A percentile compares a stretch with the other conserved stretches of the same genome.
Evolutionary conservation across 306 rosid species (phyloP).

Genomic region (Heteromeles arbutifolia): DNA sequence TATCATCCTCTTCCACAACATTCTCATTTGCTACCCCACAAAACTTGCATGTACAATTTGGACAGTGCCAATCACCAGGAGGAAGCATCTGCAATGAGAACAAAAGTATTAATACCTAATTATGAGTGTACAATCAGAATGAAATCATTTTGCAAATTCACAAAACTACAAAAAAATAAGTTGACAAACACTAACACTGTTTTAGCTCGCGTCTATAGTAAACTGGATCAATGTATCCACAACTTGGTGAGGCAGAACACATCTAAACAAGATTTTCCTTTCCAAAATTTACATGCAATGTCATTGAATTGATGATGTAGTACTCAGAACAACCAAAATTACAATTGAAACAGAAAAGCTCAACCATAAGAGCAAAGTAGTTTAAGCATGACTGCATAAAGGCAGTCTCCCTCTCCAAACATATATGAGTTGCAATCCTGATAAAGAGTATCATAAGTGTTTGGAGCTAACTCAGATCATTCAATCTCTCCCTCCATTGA

Average conservation of each 20-base stretch:
- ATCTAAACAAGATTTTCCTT: background rate
- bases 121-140: background rate
- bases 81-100: constrained; percentile 72
- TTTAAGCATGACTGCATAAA: background rate
- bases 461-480: background rate
- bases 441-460: background rate
- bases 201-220: background rate
- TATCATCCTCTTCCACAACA: constrained; percentile 32
- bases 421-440: background rate
- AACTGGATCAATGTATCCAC: background rate
- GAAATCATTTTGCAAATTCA: background rate
- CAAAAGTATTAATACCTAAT: constrained; percentile 10
- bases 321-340: background rate
- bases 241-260: background rate
- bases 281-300: background rate
- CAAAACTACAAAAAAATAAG: background rate
- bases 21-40: constrained; percentile 56
- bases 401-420: background rate
- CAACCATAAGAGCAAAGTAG: background rate
- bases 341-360: background rate
- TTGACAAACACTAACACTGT: background rate
- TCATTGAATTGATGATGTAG: background rate
- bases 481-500: too few species aligned
- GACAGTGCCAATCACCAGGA: constrained; percentile 92
- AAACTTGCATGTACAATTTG: constrained; percentile 83